Evolutionary conservation across 306 rosid genomes (phyloP).

Genomic region (Lathyrus aphaca): DNA sequence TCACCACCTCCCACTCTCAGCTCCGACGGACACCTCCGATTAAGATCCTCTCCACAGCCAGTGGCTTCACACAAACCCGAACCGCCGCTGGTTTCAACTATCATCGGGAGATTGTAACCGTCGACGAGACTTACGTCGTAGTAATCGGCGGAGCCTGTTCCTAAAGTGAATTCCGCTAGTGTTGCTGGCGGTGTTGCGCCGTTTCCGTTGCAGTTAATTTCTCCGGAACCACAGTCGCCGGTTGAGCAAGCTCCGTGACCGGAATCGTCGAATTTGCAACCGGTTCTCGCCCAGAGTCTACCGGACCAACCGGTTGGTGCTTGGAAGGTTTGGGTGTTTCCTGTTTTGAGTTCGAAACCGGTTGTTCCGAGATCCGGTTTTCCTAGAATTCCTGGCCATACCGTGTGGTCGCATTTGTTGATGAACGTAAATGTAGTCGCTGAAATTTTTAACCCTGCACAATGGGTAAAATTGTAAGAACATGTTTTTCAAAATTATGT

Average conservation of each 20-base stretch:
- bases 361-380: slow-evolving; percentile 70
- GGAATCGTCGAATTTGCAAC: slow-evolving; percentile 61
- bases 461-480: neutral
- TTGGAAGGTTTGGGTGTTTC: slow-evolving; percentile 53
- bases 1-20: slow-evolving; percentile 61
- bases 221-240: slow-evolving; percentile 81
- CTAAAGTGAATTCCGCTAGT: slow-evolving; percentile 80
- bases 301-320: slow-evolving; percentile 90
- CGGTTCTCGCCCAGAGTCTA: slow-evolving; percentile 84
- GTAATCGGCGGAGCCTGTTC: slow-evolving; percentile 57
- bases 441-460: slow-evolving; percentile 48
- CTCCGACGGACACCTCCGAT: slow-evolving; percentile 73
- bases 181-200: slow-evolving; percentile 87
- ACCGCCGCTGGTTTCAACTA: slow-evolving; percentile 66
- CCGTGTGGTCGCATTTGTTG: slow-evolving; percentile 80
- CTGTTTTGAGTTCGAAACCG: slow-evolving; percentile 68
- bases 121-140: slow-evolving; percentile 94
- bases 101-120: slow-evolving; percentile 80
- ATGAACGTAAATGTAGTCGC: slow-evolving; percentile 77
- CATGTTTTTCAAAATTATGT: neutral
- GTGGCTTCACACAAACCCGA: slow-evolving; percentile 66
- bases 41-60: slow-evolving; percentile 69
- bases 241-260: slow-evolving; percentile 63
- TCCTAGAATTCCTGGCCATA: slow-evolving; percentile 93
- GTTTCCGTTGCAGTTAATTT: slow-evolving; percentile 67